Conservation (phyloP, 2,329 filamentous ascomycete genomes). For the Penicillium hesseltinei region DNA sequence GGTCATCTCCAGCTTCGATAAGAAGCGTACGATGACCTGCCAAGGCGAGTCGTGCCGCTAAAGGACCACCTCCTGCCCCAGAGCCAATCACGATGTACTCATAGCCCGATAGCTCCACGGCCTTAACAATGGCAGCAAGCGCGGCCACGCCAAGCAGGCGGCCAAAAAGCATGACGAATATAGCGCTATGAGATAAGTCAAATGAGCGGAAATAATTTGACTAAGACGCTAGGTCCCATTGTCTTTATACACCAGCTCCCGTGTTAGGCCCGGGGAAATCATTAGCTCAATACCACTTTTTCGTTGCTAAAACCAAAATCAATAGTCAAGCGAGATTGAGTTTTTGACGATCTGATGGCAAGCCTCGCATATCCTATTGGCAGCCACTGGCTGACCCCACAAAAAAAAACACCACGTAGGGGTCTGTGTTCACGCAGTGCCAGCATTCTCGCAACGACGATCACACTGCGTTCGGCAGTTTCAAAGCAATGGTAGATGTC, state of each 20-base stretch:
- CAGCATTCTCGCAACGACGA: no score
- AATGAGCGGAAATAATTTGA: neutral
- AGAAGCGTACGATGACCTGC: slow-evolving; percentile 37
- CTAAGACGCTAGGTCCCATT: neutral
- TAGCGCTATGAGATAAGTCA: neutral
- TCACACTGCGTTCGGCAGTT: no score
- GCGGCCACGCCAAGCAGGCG: slow-evolving; percentile 14
- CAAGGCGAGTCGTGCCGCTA: slow-evolving; percentile 37
- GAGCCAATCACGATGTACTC: slow-evolving; percentile 43
- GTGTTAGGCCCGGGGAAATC: neutral
- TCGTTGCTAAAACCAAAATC: neutral
- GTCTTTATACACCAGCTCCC: neutral
- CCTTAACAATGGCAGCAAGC: slow-evolving; percentile 14
- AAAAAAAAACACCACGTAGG: no score
- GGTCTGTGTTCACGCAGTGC: no score
- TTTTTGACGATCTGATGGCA: neutral
- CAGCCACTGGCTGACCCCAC: neutral
- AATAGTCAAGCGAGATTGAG: neutral
- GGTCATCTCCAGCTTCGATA: slow-evolving; percentile 41
- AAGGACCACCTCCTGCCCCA: slow-evolving; percentile 37
- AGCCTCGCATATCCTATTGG: neutral
- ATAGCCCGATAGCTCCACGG: slow-evolving; percentile 30
- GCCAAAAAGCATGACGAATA: slow-evolving; percentile 10
- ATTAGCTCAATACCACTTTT: neutral
- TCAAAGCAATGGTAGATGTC: no score